A percentile compares a stretch with the other conserved stretches of the same genome.
phyloP scores from a whole-genome alignment of 352 stramenopile genomes.

The Thalassiosira livingstoniorum region DNA sequence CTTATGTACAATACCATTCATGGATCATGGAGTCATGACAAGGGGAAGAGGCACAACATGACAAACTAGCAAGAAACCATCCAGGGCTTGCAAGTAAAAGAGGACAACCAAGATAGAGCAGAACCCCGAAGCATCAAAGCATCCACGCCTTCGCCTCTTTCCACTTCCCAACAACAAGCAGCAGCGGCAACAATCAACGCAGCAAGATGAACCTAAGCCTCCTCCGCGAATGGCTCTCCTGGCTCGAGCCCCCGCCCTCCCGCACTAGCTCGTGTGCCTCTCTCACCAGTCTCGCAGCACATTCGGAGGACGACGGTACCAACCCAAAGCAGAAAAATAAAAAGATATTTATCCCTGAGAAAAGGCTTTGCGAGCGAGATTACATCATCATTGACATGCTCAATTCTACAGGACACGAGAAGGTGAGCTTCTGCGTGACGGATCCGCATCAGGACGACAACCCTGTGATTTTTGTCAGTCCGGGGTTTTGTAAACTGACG shows the following conservation, averaged over 20 bases:
- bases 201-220: conserved; percentile 31
- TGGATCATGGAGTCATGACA: too few relatives aligned
- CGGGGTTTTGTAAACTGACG: conserved; percentile 74
- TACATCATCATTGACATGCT: conserved; percentile 68
- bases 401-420: conserved; percentile 41
- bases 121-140: too few relatives aligned
- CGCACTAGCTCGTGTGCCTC: too few relatives aligned
- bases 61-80: too few relatives aligned
- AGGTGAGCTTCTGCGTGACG: conserved; percentile 59
- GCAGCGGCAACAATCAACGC: neutral
- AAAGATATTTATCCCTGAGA: conserved; percentile 42
- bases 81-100: too few relatives aligned
- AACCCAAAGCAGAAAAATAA: neutral
- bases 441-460: conserved; percentile 57
- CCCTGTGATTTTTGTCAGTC: conserved; percentile 57
- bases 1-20: too few relatives aligned
- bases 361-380: conserved; percentile 58
- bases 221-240: conserved; percentile 35
- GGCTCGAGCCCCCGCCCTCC: conserved; percentile 9
- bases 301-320: neutral
- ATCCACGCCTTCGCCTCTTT: too few relatives aligned
- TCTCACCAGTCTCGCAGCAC: neutral
- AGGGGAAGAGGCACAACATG: too few relatives aligned
- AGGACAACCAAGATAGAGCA: too few relatives aligned
- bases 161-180: too few relatives aligned